Percentiles rank a stretch among this genome's conserved stretches.
Evolutionary conservation across 2,329 filamentous ascomycete species (phyloP).

Genomic region (Ceratocystis papillata): DNA sequence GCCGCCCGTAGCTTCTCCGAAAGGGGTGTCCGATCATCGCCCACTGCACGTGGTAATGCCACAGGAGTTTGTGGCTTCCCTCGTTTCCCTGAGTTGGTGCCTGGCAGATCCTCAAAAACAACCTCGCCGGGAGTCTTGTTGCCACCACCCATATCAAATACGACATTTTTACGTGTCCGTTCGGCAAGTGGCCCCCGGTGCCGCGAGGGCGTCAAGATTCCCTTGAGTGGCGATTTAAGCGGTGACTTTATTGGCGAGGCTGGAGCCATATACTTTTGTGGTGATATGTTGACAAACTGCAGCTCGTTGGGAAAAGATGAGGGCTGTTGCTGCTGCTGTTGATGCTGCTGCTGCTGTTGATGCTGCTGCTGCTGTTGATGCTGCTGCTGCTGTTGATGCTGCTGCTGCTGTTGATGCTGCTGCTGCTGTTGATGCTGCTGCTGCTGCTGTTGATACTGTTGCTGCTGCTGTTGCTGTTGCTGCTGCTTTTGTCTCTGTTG

Average conservation of each 20-base stretch:
- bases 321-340: neutral
- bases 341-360: neutral
- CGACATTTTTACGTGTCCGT: slow-evolving; percentile 43
- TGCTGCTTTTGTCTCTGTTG: neutral
- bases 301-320: neutral
- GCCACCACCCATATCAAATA: slow-evolving; percentile 36
- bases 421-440: neutral
- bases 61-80: slow-evolving; percentile 14
- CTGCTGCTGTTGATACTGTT: neutral
- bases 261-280: slow-evolving; percentile 12
- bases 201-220: slow-evolving; percentile 47
- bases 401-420: neutral
- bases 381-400: neutral
- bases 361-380: neutral
- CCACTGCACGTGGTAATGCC: neutral
- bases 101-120: slow-evolving; percentile 44
- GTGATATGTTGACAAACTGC: slow-evolving; percentile 16
- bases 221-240: slow-evolving; percentile 34
- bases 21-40: slow-evolving; percentile 20
- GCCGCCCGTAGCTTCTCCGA: slow-evolving; percentile 24
- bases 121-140: slow-evolving; percentile 34
- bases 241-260: slow-evolving; percentile 19
- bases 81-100: slow-evolving; percentile 27
- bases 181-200: slow-evolving; percentile 30
- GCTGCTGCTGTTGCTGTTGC: neutral